Evolutionary conservation across 192 early-diverging fungal genomes (phyloP), one percentile per base, ranked within the genome.

Genomic region (Gryganskiella cystojenkinii): DNA sequence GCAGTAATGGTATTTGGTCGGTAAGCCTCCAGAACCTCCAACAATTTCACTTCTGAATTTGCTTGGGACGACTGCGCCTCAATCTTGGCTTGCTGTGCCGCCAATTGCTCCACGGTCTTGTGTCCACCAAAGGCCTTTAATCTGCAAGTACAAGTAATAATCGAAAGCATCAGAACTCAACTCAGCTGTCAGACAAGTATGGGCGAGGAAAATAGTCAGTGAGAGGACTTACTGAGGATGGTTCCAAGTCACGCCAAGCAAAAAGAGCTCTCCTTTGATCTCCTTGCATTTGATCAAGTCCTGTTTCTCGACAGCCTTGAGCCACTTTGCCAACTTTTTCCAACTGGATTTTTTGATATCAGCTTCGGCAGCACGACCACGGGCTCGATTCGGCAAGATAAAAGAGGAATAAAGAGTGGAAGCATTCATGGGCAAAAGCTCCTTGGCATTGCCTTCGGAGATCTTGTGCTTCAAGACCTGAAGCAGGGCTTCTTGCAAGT

Each of bases 261-360:
- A 54, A 46, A 88, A 60, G 7, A 81, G 83, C 43, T 94, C 92
- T 10, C 91, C 89, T 40, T 82, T 81, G 35, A 86, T 84, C 31
- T 95, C 96, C 74, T 96, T 98, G 20, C 92, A 80, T 74, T 95
- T 93, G 28, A 96, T 58, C 14, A 92, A 61, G 24, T 93, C 96
- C 28, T 83, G 82, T 79, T 98, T 98, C 53, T 98, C 96, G 70
- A 91, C 91, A 14, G 83, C 88, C 66, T 96, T 98, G 57, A 96
- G 80, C 75, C 96, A 96, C 76, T 96, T 98, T 64, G 88, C 84
- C 33, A 92, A 63, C 81, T 97, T 96, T 80, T 98, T 98, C 83
- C 89, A 92, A 30, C 84, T 86, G 6, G 94, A 94, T 54, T 91
- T 89, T 78, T 94, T 95, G 28, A 98, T 86, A 56, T 98, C 96